Evolutionary conservation across 768 basidiomycete species (phyloP), one percentile per base, ranked within the genome.

Genomic region (Cystobasidium ongulense): DNA sequence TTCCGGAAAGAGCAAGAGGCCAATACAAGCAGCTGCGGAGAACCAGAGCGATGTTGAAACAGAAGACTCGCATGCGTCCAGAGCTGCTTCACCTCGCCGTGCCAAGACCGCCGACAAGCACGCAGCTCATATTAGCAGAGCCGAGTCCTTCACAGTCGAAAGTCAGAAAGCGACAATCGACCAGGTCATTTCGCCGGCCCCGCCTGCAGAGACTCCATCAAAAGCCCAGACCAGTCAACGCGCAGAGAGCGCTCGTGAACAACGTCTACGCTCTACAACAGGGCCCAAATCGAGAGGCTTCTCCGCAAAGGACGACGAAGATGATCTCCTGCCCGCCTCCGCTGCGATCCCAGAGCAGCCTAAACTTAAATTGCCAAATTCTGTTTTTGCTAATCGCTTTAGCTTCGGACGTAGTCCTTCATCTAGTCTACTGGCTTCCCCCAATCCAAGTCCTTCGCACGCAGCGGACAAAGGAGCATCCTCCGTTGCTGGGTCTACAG

Each of bases 351-450:
- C 38, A 13, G 41, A 38, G 27, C 63, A 64, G 53, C 36, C 50
- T 3, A 71, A 71, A 35, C 50, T 71, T 17, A 71, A 71, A 38
- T 36, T 71, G 21, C 68, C 68, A 11, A 57, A n/a, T 36, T 71
- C 68, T 8, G 43, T 71, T 29, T 71, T 71, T 29, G 54, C 68
- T 1, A 71, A 71, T 38, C 68, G 68, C 25, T 71, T 71, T 35
- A 71, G 68, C 38, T 71, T 71, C 35, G 68, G 68, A 8, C 50
- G 54, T 18, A 36, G 27, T 5, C 68, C 68, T 5, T 38, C 29
- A 7, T 57, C 68, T 5, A 52, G 50, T 18, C 3, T 57, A 10
- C 68, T 59, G 53, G 52, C 43, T 52, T 64, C 63, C 13, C 41
- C 41, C n/a, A 38, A 11, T 5, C 1, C 38, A 36, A 10, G 23